These are phyloP conservation scores for Oryza meridionalis DNA, from an alignment of 176 grass and related monocot genomes.

Conservation along the genomic window DNA sequence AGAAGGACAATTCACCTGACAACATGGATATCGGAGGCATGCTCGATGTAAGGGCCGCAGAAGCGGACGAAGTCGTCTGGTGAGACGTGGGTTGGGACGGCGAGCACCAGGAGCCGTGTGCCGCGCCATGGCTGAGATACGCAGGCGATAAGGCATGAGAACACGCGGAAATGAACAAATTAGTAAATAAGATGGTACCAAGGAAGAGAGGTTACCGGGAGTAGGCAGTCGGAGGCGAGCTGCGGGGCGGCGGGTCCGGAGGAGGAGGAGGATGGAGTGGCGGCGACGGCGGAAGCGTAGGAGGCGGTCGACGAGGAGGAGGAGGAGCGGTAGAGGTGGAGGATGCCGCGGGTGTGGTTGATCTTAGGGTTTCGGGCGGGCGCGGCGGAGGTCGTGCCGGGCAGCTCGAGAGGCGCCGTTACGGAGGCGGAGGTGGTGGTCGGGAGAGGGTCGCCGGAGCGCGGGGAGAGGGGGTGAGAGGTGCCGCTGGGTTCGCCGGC, in stretches of 20 bases:
- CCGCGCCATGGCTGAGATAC: conserved; percentile 52
- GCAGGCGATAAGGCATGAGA: not conserved
- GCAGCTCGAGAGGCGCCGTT: conserved; percentile 38
- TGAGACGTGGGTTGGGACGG: conserved; percentile 62
- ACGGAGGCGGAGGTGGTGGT: conserved; percentile 30
- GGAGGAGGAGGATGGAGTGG: conserved; percentile 51
- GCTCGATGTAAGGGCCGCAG: conserved; percentile 72
- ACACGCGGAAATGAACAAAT: not conserved
- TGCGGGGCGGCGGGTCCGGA: conserved; percentile 18
- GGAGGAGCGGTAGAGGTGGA: conserved; percentile 79
- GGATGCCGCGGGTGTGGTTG: conserved; percentile 64
- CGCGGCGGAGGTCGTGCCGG: conserved; percentile 29
- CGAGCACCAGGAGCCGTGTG: conserved; percentile 74
- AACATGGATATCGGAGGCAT: conserved; percentile 57
- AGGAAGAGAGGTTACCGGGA: conserved; percentile 48
- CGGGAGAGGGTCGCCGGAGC: conserved; percentile 6
- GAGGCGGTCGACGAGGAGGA: conserved; percentile 39
- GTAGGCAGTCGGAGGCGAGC: conserved; percentile 53
- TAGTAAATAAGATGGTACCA: not conserved
- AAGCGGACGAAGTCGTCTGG: conserved; percentile 88
- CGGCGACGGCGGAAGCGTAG: conserved; percentile 54
- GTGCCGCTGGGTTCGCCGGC: conserved; percentile 35
- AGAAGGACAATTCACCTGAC: conserved; percentile 55
- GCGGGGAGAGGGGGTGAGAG: not conserved
- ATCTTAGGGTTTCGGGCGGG: conserved; percentile 56